Conservation (phyloP, 495 filamentous ascomycete species). For the Penicillium cinerascens region DNA sequence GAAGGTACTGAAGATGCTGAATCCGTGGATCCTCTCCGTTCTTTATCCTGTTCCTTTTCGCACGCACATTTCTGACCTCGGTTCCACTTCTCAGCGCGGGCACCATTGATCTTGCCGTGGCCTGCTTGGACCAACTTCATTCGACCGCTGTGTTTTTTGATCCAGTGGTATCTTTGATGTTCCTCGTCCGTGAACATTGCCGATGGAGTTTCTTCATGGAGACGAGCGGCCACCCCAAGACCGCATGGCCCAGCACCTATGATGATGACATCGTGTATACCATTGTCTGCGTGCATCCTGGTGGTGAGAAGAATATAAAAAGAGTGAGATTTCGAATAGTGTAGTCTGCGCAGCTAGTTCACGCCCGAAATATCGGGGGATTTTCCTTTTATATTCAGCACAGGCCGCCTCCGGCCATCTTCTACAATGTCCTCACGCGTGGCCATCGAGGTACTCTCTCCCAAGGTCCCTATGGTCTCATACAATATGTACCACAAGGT, state of each 20-base stretch:
- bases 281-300: neutral
- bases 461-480: slow-evolving; percentile 34
- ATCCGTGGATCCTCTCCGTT: slow-evolving; percentile 22
- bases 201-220: slow-evolving; percentile 58
- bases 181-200: slow-evolving; percentile 65
- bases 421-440: slow-evolving; percentile 22
- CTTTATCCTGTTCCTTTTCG: slow-evolving; percentile 13
- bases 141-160: slow-evolving; percentile 48
- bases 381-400: neutral
- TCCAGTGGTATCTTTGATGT: slow-evolving; percentile 63
- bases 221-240: slow-evolving; percentile 56
- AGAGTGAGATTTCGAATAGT: neutral
- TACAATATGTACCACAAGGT: neutral
- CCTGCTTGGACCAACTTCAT: slow-evolving; percentile 42
- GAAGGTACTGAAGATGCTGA: slow-evolving; percentile 27
- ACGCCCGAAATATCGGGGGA: neutral
- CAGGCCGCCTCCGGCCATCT: neutral
- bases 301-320: neutral
- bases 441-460: slow-evolving; percentile 36
- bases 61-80: slow-evolving; percentile 7
- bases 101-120: slow-evolving; percentile 25
- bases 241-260: slow-evolving; percentile 63
- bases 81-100: slow-evolving; percentile 32
- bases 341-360: neutral
- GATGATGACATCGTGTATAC: slow-evolving; percentile 56